These are phyloP conservation scores for Apiotrichum akiyoshidainum DNA, from an alignment of 1,284 basidiomycete species.

Conservation along the genomic window DNA sequence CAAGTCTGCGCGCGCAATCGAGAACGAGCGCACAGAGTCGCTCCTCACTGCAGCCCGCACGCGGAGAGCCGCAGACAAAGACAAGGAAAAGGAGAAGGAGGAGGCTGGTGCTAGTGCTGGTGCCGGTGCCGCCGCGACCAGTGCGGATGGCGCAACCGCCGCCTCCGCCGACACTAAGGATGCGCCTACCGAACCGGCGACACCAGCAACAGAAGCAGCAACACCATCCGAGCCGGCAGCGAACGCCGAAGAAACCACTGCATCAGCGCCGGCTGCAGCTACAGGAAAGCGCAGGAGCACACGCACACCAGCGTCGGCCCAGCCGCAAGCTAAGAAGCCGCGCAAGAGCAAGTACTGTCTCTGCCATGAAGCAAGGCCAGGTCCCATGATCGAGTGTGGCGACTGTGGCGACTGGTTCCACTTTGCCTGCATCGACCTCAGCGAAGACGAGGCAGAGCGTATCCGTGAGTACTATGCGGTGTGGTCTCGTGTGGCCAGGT, in stretches of 20 bases:
- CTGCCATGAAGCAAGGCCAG: slow-evolving; percentile 31
- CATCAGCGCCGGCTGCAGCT: background rate
- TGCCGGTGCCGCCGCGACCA: background rate
- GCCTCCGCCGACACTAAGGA: no score
- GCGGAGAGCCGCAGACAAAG: background rate
- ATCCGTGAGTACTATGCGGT: slow-evolving; percentile 33
- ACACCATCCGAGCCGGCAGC: no score
- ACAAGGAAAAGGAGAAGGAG: slow-evolving; percentile 1
- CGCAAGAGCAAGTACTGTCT: slow-evolving; percentile 34
- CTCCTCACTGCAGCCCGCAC: slow-evolving; percentile 13
- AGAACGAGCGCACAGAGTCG: slow-evolving; percentile 30
- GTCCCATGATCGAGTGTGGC: slow-evolving; percentile 49
- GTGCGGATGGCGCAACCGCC: background rate
- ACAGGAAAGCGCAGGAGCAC: slow-evolving; percentile 24
- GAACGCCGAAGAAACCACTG: background rate
- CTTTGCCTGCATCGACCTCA: slow-evolving; percentile 37
- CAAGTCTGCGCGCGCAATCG: slow-evolving; percentile 33
- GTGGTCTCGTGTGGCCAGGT: no score
- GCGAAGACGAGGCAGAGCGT: slow-evolving; percentile 33
- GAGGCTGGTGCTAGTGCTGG: background rate
- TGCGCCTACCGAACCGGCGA: no score
- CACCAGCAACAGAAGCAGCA: no score
- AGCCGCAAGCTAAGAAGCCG: slow-evolving; percentile 11
- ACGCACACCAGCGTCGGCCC: background rate
- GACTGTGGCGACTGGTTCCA: slow-evolving; percentile 48